Evolutionary conservation across 2,329 filamentous ascomycete genomes (phyloP), one percentile per base, ranked within the genome.

Genomic region (Colletotrichum simmondsii): DNA sequence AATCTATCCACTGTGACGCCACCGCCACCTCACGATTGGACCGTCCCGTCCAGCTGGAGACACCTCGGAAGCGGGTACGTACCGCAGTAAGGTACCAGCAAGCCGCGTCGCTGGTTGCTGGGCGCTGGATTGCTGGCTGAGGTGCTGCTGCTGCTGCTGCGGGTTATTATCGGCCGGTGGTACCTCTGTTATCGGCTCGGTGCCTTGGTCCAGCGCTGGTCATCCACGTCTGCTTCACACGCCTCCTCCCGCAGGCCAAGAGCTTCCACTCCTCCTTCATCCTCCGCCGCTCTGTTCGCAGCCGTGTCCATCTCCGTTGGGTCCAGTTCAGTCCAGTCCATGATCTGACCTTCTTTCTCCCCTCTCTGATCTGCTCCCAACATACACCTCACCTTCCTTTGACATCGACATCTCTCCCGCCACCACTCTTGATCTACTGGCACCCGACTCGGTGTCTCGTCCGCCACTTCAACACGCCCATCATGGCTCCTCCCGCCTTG

Each of bases 401-500:
- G 32, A 42, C 57, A 28, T 46, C 63, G 58, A 52, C 63, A 12
- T 49, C 35, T 10, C 53, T 42, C 72, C 71, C 30, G 42, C 26
- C 46, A 7, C 24, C 60, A 30, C 14, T 4, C 26, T 12, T 60
- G 62, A 32, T 49, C 37, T 42, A 24, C 28, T 58, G 42, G 65
- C 35, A 56, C 11, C 42, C 42, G 37, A 61, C 26, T 74, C 37
- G 52, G 28, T 68, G 60, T 70, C 60, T 24, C 28, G 42, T 57
- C 26, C 64, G 52, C 59, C 37, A 56, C 53, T 58, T 54, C 12
- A 53, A 58, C n/a, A 60, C 58, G 65, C 54, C 69, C 66, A 54
- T 54, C 74, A 87, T 87, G 86, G 81, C 83, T 79, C 78, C 78
- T 76, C 79, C 75, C 72, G 76, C 80, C 69, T 77, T 80, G 74